Conservation (phyloP, 768 basidiomycete species). For the Leccinum disarticulatum region DNA sequence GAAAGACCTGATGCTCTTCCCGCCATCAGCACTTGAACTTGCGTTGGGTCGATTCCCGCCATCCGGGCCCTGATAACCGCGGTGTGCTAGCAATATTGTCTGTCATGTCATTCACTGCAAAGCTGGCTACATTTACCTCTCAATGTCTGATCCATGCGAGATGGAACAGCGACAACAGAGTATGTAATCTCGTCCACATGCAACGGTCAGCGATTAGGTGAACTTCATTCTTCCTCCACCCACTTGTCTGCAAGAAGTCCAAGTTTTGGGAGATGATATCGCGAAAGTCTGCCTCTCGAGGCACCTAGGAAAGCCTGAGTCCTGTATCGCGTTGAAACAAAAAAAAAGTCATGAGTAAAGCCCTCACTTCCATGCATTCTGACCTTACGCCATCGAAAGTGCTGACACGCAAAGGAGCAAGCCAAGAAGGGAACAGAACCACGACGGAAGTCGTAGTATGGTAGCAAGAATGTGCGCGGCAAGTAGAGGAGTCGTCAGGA, state of each 20-base stretch:
- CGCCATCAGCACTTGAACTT: not conserved
- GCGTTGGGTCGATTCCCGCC: not conserved
- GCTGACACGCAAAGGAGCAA: slow-evolving; percentile 43
- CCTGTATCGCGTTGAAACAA: slow-evolving; percentile 3
- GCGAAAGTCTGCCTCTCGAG: slow-evolving; percentile 46
- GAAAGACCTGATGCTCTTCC: not conserved
- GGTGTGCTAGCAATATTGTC: not conserved
- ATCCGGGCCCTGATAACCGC: not conserved
- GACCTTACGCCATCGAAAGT: slow-evolving; percentile 56
- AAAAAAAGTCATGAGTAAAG: slow-evolving; percentile 10
- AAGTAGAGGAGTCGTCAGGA: slow-evolving; percentile 64
- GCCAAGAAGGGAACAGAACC: slow-evolving; percentile 51
- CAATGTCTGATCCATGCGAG: not conserved
- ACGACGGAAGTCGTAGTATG: slow-evolving; percentile 50
- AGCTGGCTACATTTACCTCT: not conserved
- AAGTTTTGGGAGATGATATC: slow-evolving; percentile 61
- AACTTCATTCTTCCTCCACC: slow-evolving; percentile 58
- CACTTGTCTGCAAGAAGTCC: slow-evolving; percentile 68
- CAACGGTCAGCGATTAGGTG: not conserved
- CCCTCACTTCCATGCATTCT: not conserved
- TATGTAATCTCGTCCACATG: slow-evolving; percentile 1
- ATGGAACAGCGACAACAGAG: not conserved
- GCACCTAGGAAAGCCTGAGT: slow-evolving; percentile 51
- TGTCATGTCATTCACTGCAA: not conserved
- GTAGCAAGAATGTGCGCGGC: slow-evolving; percentile 54